phyloP scores from a whole-genome alignment of 192 early-diverging fungal species.

The Backusella mclennaniae region DNA sequence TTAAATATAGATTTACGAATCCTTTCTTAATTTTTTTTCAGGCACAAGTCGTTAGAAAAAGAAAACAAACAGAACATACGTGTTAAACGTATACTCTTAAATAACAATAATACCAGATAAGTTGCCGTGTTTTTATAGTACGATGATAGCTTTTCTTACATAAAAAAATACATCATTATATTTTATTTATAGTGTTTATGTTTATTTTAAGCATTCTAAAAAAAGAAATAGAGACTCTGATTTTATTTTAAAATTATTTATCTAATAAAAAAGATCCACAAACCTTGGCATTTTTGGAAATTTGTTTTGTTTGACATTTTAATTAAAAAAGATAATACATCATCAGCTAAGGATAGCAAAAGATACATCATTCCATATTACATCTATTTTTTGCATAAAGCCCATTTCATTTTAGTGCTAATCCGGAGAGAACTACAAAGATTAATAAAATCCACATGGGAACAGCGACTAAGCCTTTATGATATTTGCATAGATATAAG shows the following conservation, averaged over 20 bases:
- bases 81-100: background rate
- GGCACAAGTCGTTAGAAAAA: background rate
- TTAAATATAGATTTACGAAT: background rate
- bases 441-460: no score
- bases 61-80: background rate
- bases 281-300: background rate
- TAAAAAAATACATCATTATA: background rate
- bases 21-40: background rate
- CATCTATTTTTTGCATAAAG: background rate
- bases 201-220: slow-evolving; percentile 1
- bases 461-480: no score
- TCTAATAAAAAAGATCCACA: no score
- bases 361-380: background rate
- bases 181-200: background rate
- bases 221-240: background rate
- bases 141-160: no score
- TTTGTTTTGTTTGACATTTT: background rate
- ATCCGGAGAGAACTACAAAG: no score
- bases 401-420: no score
- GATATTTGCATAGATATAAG: no score
- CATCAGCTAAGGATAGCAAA: background rate
- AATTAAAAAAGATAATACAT: background rate
- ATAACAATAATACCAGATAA: background rate
- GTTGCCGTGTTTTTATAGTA: background rate
- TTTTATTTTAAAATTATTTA: background rate